Evolutionary conservation across 371 early-diverging fungal species (phyloP).

Genomic region (Rhizopus arrhizus): DNA sequence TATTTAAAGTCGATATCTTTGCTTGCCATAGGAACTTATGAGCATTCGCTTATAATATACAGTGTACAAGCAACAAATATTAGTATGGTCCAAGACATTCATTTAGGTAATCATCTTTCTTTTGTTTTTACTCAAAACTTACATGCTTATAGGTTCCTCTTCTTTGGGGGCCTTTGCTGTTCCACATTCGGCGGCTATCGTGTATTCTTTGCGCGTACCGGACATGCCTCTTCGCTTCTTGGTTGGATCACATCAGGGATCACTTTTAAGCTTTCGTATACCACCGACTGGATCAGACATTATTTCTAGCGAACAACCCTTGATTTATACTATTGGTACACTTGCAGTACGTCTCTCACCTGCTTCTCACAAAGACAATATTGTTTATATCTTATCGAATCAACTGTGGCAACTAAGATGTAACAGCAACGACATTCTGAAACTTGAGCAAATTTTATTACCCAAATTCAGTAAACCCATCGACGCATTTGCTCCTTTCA

Average conservation of each 20-base stretch:
- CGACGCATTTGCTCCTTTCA: conserved; percentile 21
- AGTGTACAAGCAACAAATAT: conserved; percentile 7
- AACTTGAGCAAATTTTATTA: conserved; percentile 27
- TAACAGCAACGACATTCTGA: conserved; percentile 5
- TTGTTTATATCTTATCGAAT: conserved; percentile 29
- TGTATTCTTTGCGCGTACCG: neutral
- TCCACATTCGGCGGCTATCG: conserved; percentile 10
- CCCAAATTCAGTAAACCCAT: conserved; percentile 11
- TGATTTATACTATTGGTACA: conserved; percentile 6
- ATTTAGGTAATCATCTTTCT: conserved; percentile 18
- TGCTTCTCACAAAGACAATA: neutral
- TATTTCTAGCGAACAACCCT: conserved; percentile 1
- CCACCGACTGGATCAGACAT: neutral
- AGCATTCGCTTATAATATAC: conserved; percentile 15
- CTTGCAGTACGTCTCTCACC: conserved; percentile 14
- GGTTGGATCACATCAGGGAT: conserved; percentile 21
- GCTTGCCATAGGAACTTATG: conserved; percentile 24
- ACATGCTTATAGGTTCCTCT: conserved; percentile 1
- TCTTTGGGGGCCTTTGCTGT: conserved; percentile 5
- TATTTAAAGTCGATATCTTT: conserved; percentile 9
- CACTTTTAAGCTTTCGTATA: conserved; percentile 16
- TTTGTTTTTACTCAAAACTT: neutral
- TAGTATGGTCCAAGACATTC: conserved; percentile 11
- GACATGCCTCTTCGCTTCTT: neutral
- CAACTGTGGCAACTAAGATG: conserved; percentile 31